Base-by-base conservation (phyloP, 345 rosid species). In the Syzygium oleosum region DNA sequence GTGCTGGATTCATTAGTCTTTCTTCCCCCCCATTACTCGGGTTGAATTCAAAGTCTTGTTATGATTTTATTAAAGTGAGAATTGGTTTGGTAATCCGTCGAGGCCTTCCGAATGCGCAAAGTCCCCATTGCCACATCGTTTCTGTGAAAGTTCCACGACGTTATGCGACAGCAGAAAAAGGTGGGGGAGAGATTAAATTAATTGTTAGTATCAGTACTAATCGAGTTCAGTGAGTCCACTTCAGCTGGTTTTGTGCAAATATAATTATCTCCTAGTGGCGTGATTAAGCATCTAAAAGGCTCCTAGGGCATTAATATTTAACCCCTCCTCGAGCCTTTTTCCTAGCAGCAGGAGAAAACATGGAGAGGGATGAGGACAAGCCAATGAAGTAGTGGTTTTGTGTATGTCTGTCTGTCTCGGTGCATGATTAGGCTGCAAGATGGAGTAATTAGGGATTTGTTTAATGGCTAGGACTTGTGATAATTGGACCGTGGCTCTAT, bases 361-460 rank as follows among this genome's bases (percentile, higher is more conserved):
- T 87, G 91, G 89, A 79, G 86, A 41, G 31, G 88, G 78, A 10
- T 5, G 68, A 86, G 49, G 90, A 91, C 91, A 89, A 90, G 85
- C 98, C 98, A 95, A 94, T 94, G 87, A 88, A 84, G 51, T 84
- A 56, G 88, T 78, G 85, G 85, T 85, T 93, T 89, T 84, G 96
- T 95, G 98, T 88, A 78, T 90, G 91, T 87, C 88, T 89, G 93
- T 88, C 93, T 94, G 93, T 88, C 93, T 86, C 56, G 90, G 52
- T 85, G 89, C 89, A 87, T 90, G 88, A 89, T 90, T 87, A 89
- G 85, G 85, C 90, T 49, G 46, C 80, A 22, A 22, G 49, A 73
- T 1, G 80, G 80, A 73, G 49, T 2, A 49, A 73, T 38, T 73
- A 17, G 80, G 27, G 8, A 22, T 73, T 73, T 73, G 80, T 73